phyloP scores from a whole-genome alignment of 352 stramenopile species.

The Globisporangium alternatum region DNA sequence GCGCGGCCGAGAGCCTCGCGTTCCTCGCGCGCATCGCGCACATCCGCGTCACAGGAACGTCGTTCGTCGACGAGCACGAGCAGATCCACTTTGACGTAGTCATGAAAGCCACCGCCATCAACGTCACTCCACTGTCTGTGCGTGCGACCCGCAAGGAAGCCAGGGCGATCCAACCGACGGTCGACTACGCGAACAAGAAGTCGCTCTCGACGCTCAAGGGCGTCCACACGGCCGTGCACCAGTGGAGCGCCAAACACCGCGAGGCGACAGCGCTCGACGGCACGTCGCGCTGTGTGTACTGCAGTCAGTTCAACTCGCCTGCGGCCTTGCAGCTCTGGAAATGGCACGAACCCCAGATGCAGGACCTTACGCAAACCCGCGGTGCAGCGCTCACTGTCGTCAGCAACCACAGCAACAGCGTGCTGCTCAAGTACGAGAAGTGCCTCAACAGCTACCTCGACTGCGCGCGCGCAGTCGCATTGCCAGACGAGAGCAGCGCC shows the following conservation, averaged over 20 bases:
- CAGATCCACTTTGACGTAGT: constrained; percentile 13
- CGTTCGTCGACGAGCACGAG: constrained; percentile 14
- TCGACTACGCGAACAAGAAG: constrained; percentile 14
- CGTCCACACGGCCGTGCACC: constrained; percentile 13
- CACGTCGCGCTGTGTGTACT: constrained; percentile 12
- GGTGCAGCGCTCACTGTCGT: constrained; percentile 15
- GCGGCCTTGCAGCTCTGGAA: constrained; percentile 14
- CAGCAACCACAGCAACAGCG: neutral
- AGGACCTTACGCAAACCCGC: neutral
- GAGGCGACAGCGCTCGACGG: neutral
- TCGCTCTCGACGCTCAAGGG: constrained; percentile 12
- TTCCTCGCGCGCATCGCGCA: constrained; percentile 16
- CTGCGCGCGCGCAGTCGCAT: neutral
- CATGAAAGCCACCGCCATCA: constrained; percentile 9
- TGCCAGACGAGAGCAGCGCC: neutral
- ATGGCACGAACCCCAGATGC: constrained; percentile 1
- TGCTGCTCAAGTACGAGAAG: constrained; percentile 7
- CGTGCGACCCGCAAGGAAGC: constrained; percentile 11
- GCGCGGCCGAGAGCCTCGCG: constrained; percentile 7
- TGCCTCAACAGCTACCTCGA: constrained; percentile 20
- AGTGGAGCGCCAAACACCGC: constrained; percentile 15
- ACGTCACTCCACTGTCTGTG: constrained; percentile 1
- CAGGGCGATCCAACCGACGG: constrained; percentile 5
- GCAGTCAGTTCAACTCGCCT: constrained; percentile 14
- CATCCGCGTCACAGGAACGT: constrained; percentile 9